Percentiles rank a stretch among this genome's conserved stretches.
These are phyloP conservation scores for Biscutella laevigata DNA, from an alignment of 441 rosid genomes.

Conservation along the genomic window DNA sequence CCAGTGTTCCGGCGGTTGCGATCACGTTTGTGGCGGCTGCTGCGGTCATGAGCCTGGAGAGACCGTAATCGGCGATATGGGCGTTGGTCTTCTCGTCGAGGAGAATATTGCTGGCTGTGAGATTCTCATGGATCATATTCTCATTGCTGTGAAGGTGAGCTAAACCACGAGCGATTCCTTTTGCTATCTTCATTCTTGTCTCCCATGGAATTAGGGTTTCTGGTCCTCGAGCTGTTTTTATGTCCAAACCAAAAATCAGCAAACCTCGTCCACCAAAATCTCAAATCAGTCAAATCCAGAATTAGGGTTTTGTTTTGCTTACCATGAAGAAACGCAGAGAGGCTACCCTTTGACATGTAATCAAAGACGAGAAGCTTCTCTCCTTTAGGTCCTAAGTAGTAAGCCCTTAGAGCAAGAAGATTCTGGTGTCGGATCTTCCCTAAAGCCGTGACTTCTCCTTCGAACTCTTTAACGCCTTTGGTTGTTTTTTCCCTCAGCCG, in stretches of 20 bases:
- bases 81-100: slow-evolving; percentile 47
- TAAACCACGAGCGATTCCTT: slow-evolving; percentile 44
- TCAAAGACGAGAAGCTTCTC: slow-evolving; percentile 76
- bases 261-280: neutral
- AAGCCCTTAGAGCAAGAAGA: slow-evolving; percentile 56
- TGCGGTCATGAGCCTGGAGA: slow-evolving; percentile 54
- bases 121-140: slow-evolving; percentile 52
- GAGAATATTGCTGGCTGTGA: slow-evolving; percentile 58
- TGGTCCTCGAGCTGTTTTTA: slow-evolving; percentile 53
- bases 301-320: slow-evolving; percentile 4
- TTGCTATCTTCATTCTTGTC: slow-evolving; percentile 58
- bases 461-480: slow-evolving; percentile 56
- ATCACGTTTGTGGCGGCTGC: slow-evolving; percentile 51
- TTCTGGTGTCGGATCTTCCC: slow-evolving; percentile 55
- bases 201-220: slow-evolving; percentile 46
- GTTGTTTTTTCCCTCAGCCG: slow-evolving; percentile 64
- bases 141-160: slow-evolving; percentile 50
- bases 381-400: slow-evolving; percentile 67
- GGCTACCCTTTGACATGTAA: slow-evolving; percentile 61
- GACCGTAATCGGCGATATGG: slow-evolving; percentile 58
- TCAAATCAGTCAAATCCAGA: neutral
- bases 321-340: slow-evolving; percentile 68
- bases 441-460: slow-evolving; percentile 45
- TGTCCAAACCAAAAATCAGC: neutral
- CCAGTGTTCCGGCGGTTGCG: slow-evolving; percentile 56